Evolutionary conservation across 768 basidiomycete genomes (phyloP).

Genomic region (Cantharellus anzutake): DNA sequence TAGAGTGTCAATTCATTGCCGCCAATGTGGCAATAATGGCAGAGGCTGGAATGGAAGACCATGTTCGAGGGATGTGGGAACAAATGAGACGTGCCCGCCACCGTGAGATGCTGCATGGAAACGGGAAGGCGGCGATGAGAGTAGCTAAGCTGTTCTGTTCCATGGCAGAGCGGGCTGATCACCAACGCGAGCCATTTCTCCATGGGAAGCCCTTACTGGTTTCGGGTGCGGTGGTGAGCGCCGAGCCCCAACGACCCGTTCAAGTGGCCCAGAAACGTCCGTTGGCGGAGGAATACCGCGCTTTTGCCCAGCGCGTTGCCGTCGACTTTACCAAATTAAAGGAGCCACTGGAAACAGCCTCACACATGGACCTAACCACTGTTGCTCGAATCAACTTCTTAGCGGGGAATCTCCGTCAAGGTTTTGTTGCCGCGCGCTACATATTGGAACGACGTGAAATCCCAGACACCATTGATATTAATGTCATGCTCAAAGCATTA

Average conservation of each 20-base stretch:
- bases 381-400: conserved; percentile 45
- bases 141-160: background rate
- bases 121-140: background rate
- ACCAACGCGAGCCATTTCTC: background rate
- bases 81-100: background rate
- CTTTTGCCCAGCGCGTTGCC: background rate
- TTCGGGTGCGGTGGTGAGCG: background rate
- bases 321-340: conserved; percentile 9
- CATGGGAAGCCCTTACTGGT: background rate
- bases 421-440: conserved; percentile 28
- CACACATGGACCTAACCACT: conserved; percentile 35
- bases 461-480: conserved; percentile 46
- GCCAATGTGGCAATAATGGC: background rate
- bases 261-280: background rate
- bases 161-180: background rate
- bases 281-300: background rate
- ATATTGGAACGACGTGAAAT: conserved; percentile 30
- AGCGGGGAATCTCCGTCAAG: conserved; percentile 28
- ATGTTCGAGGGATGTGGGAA: background rate
- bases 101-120: background rate
- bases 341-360: conserved; percentile 27
- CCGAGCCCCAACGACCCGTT: background rate
- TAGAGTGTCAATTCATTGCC: background rate
- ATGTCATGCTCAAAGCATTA: conserved; percentile 38
- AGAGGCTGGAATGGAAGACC: background rate